These are phyloP conservation scores for Sphaerulina vaccinii DNA, from an alignment of 2,329 filamentous ascomycete species.

Conservation along the genomic window DNA sequence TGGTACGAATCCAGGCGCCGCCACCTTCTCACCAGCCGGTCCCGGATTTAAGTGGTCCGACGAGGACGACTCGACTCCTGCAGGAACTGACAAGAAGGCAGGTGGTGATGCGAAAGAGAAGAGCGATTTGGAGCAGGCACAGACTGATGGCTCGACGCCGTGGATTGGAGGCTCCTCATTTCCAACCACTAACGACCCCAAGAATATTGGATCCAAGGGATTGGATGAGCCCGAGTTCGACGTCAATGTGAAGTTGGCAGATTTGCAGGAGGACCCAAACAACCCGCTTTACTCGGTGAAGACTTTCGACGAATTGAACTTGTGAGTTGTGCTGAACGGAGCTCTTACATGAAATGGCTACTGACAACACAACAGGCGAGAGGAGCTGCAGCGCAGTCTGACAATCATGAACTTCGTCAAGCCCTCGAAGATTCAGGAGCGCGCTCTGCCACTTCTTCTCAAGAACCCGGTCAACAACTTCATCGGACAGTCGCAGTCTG, in stretches of 20 bases:
- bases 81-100: slow-evolving; percentile 16
- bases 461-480: slow-evolving; percentile 85
- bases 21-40: slow-evolving; percentile 22
- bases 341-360: not conserved
- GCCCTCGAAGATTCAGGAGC: slow-evolving; percentile 97
- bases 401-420: slow-evolving; percentile 83
- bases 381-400: slow-evolving; percentile 72
- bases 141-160: slow-evolving; percentile 47
- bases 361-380: slow-evolving; percentile 42
- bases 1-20: slow-evolving; percentile 23
- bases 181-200: too few relatives aligned
- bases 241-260: slow-evolving; percentile 88
- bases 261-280: slow-evolving; percentile 80
- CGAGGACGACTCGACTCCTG: slow-evolving; percentile 29
- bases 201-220: slow-evolving; percentile 47
- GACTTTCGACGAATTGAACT: slow-evolving; percentile 78
- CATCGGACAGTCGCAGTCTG: slow-evolving; percentile 98
- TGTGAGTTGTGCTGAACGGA: slow-evolving; percentile 58
- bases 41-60: slow-evolving; percentile 37
- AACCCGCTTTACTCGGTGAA: slow-evolving; percentile 84
- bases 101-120: slow-evolving; percentile 17
- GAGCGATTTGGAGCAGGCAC: slow-evolving; percentile 25
- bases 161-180: too few relatives aligned
- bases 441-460: slow-evolving; percentile 85
- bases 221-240: slow-evolving; percentile 73